phyloP scores from a whole-genome alignment of 495 filamentous ascomycete genomes.

The Tetracladium setigerum region DNA sequence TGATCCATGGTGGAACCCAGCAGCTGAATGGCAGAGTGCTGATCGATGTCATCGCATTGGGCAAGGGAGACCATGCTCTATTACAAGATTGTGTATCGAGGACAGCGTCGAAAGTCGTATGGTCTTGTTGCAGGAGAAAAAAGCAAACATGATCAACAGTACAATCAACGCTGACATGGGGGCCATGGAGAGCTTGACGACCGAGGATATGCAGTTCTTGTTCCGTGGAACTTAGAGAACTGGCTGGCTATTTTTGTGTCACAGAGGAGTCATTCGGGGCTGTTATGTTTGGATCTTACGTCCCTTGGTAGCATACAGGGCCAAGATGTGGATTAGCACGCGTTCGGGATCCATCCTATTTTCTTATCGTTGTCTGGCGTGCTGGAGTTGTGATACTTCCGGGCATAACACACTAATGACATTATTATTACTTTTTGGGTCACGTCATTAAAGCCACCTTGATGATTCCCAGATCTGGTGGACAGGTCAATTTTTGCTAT shows the following conservation, averaged over 20 bases:
- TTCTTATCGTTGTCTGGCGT: no score
- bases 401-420: no score
- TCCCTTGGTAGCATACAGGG: no score
- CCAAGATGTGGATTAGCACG: no score
- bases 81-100: conserved; percentile 89
- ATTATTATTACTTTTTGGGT: no score
- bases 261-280: no score
- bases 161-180: conserved; percentile 88
- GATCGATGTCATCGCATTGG: conserved; percentile 97
- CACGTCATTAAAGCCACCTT: no score
- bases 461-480: no score
- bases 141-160: conserved; percentile 89
- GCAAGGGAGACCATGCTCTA: conserved; percentile 86
- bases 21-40: conserved; percentile 94
- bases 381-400: no score
- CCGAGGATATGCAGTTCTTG: conserved; percentile 89
- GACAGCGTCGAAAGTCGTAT: conserved; percentile 94
- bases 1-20: conserved; percentile 98
- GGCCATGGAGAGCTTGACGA: conserved; percentile 82
- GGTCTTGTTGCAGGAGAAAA: conserved; percentile 93
- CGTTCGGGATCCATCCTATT: no score
- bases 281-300: no score
- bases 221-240: conserved; percentile 58
- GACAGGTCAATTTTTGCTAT: no score
- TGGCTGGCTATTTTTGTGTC: neutral